Base-by-base conservation (phyloP, 2,329 filamentous ascomycete species). In the Ascochyta fabae region DNA sequence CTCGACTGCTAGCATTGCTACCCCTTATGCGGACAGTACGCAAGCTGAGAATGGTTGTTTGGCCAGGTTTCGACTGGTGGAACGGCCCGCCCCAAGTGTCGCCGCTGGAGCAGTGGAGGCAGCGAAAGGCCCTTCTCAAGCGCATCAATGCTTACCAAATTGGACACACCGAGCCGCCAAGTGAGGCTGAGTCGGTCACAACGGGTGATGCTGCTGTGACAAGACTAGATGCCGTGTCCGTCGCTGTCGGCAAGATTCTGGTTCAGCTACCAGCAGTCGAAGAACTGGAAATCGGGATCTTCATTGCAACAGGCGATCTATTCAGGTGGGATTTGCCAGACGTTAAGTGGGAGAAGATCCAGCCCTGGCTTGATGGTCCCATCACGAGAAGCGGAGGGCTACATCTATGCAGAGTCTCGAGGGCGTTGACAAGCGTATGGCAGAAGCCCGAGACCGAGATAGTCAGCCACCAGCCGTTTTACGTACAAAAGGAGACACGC, bases 251-350 rank as follows among this genome's bases (percentile, higher is more conserved):
- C 7, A 58, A 59, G n/a, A 26, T 74, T 1, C 39, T 73, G 1
- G 48, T 63, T 15, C 55, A 66, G 16, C 51, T 73, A 8, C 68
- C 68, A 19, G 29, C 59, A 3, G 52, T 73, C 22, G 64, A 71
- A 44, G 65, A 74, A 29, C 53, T 73, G 1, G 35, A 48, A 1
- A 47, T 73, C 26, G 57, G 65, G 29, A 42, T 72, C 2, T 48
- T 73, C 6, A 61, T 70, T 24, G 56, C 65, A 33, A 62, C 56
- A 13, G 41, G 54, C 9, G 64, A 68, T 1, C 59, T 61, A 4
- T 62, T 47, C 23, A 61, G 62, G 26, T 72, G 68, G 69, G 65
- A 71, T 47, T 31, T 72, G n/a, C 68, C 68, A 1, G 65, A 70
- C 24, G 45, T 58, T 1, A 65, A 59, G 39, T 67, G 65, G 64